phyloP scores from a whole-genome alignment of 2,329 filamentous ascomycete genomes.

The Ceratocystis papillata region DNA sequence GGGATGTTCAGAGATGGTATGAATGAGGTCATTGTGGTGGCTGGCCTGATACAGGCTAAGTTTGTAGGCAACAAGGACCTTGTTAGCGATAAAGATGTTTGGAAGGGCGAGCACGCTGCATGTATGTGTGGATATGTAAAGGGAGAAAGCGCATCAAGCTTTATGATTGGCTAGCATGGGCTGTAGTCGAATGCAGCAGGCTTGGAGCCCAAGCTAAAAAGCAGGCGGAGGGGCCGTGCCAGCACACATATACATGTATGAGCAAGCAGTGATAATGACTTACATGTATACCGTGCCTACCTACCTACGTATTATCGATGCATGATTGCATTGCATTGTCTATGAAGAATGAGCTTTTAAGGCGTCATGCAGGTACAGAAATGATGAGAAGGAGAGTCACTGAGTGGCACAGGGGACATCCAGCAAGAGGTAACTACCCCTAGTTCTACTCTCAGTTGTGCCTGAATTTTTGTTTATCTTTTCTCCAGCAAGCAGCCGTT shows the following conservation, averaged over 20 bases:
- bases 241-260: neutral
- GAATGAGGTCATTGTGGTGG: constrained; percentile 59
- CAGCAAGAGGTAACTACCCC: too few relatives aligned
- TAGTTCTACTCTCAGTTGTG: too few relatives aligned
- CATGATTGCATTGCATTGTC: too few relatives aligned
- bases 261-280: too few relatives aligned
- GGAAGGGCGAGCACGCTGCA: too few relatives aligned
- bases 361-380: neutral
- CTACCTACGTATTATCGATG: too few relatives aligned
- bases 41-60: neutral
- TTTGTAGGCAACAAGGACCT: neutral
- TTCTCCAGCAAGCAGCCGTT: too few relatives aligned
- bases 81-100: neutral
- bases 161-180: neutral
- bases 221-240: neutral
- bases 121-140: too few relatives aligned
- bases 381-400: neutral
- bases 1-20: constrained; percentile 70
- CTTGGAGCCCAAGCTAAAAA: neutral
- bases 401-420: neutral
- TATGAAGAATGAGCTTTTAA: neutral
- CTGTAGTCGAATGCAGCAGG: neutral
- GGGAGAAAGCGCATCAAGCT: neutral
- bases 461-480: too few relatives aligned
- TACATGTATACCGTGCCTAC: too few relatives aligned